Evolutionary conservation across 441 rosid species (phyloP), one percentile per base, ranked within the genome.

Genomic region (Rhodomyrtus psidioides): DNA sequence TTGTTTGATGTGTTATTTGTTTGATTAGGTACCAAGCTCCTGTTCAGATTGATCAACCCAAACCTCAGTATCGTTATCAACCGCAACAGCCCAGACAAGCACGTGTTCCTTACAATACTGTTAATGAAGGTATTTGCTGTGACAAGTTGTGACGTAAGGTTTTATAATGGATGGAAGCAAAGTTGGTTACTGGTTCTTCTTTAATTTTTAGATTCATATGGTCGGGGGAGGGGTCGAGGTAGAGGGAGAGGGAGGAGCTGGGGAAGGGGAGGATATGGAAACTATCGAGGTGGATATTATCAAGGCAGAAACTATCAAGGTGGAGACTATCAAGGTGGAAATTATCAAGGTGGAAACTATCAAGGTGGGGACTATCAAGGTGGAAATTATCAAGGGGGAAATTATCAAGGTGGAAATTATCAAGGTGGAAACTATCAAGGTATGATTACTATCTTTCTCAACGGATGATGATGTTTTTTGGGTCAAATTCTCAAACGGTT

Each of bases 11-110:
- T 21, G 26, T 51, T 10, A 51, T 83, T 53, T 81, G 57, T 56
- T 59, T 49, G 58, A 85, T 34, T 70, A 97, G 99, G 91, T 97
- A 96, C 87, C 99, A 97, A 92, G 95, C 96, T 87, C 97, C 99
- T 60, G 84, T 86, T 39, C 82, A 84, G 83, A 56, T 57, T 44
- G 94, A 95, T 82, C 95, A 89, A 44, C 90, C 92, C 60, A 97
- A 87, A 90, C 95, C 90, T 79, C 96, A 90, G 82, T 86, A 91
- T 88, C 93, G 88, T 42, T 89, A 90, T 81, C 92, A 88, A 84
- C 92, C 87, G 90, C 96, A 90, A 83, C 96, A 88, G 26, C 92
- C 87, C 55, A 93, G 92, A 88, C 94, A 92, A 90, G 83, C 90
- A 26, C 93, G 87, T 53, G 60, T 53, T 55, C 89, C 93, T 8